Evolutionary conservation across 78 protist genomes (phyloP).

Genomic region (Reticulomyxa filosa): DNA sequence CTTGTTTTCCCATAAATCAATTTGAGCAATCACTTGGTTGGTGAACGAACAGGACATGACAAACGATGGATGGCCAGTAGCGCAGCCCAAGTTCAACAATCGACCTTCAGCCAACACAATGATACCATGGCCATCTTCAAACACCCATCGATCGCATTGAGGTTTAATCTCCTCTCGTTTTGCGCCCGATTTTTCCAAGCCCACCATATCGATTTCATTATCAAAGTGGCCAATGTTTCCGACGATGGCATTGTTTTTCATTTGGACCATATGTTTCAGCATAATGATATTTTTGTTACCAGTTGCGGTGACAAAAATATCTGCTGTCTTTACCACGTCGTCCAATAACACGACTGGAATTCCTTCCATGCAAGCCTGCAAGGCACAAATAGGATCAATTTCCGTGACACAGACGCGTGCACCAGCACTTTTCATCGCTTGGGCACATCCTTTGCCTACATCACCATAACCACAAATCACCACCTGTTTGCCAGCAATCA

Average conservation of each 20-base stretch:
- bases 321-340: slow-evolving; percentile 39
- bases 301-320: slow-evolving; percentile 93
- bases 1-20: slow-evolving; percentile 63
- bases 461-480: slow-evolving; percentile 93
- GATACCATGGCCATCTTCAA: slow-evolving; percentile 63
- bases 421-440: slow-evolving; percentile 59
- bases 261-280: slow-evolving; percentile 58
- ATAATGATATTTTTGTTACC: slow-evolving; percentile 85
- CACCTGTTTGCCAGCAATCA: slow-evolving; percentile 90
- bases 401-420: slow-evolving; percentile 85
- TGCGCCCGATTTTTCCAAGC: slow-evolving; percentile 44
- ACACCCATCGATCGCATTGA: slow-evolving; percentile 76
- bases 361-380: slow-evolving; percentile 97
- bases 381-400: slow-evolving; percentile 98
- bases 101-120: slow-evolving; percentile 96
- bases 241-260: slow-evolving; percentile 92
- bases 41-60: slow-evolving; percentile 97
- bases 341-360: slow-evolving; percentile 74
- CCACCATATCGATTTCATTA: slow-evolving; percentile 87
- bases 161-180: slow-evolving; percentile 77
- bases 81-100: slow-evolving; percentile 97
- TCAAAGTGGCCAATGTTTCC: slow-evolving; percentile 99
- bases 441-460: slow-evolving; percentile 96
- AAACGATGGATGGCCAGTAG: slow-evolving; percentile 97
- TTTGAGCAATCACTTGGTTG: slow-evolving; percentile 93